Evolutionary conservation across 1,139 yeast genomes (phyloP), one percentile per base, ranked within the genome.

Genomic region (Suhomyces bokatorum): DNA sequence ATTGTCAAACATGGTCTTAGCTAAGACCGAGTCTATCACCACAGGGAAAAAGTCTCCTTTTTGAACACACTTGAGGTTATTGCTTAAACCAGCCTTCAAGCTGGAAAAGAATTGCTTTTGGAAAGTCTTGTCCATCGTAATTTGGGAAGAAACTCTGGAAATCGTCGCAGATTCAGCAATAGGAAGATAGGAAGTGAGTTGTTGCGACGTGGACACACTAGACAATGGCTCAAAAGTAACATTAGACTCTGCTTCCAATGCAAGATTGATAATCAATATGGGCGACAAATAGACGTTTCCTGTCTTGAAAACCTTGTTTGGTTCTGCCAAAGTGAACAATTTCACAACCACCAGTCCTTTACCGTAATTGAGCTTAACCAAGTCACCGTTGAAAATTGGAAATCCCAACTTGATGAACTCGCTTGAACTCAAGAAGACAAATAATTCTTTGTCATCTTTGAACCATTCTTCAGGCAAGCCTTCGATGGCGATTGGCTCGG

Each of bases 1-100:
- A 3, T 69, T 59, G 26, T 72, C 73, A 56, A 78, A 78, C 57
- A 86, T 63, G 1, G 87, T 75, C 49, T 75, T 77, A 0, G 96
- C 84, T 34, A 87, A 62, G 1, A 81, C 65, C 0, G 95, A 76
- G 59, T 91, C 97, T 35, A 93, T 76, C 0, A 87, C 79, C 3
- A 93, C 81, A 0, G 96, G 93, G 40, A 93, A 77, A 35, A 83
- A 60, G 58, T 89, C 96, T 26, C 81, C 83, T 15, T 70, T 61
- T 29, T 70, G 70, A 1, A 90, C 81, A 8, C 87, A 70, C 46
- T 95, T 78, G 37, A 73, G 66, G 32, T 71, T 70, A 1, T 67
- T 59, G 50, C 85, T 85, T 58, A 93, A 87, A 46, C 79, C 75
- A 0, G 77, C 59, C 58, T 87, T 78, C 51, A 89, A 67, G 43